These are phyloP conservation scores for Multifurca ochricompacta DNA, from an alignment of 768 basidiomycete genomes.

Conservation along the genomic window DNA sequence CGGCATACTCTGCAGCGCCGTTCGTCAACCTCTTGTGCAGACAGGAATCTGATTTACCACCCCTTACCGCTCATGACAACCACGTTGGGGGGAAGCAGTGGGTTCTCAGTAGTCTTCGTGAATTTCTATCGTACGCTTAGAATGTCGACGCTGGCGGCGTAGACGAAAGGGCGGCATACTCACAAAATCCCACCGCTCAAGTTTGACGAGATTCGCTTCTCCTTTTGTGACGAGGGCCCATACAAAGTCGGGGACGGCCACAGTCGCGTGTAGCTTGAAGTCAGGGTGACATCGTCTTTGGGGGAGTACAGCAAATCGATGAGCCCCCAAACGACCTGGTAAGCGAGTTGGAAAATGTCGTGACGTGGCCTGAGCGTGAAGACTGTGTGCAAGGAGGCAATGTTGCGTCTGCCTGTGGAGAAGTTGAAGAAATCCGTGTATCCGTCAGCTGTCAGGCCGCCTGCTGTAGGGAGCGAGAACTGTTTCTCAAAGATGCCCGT, in stretches of 20 bases:
- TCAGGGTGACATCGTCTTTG: slow-evolving; percentile 69
- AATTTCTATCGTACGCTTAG: slow-evolving; percentile 49
- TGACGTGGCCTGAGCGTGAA: slow-evolving; percentile 77
- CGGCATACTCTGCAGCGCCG: slow-evolving; percentile 59
- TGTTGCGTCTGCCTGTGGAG: slow-evolving; percentile 76
- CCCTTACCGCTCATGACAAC: slow-evolving; percentile 67
- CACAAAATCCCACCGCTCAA: slow-evolving; percentile 82
- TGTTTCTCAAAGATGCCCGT: slow-evolving; percentile 52
- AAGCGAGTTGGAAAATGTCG: slow-evolving; percentile 61
- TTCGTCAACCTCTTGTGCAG: neutral
- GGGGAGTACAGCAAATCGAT: slow-evolving; percentile 70
- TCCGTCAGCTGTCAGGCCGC: slow-evolving; percentile 57
- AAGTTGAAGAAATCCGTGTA: slow-evolving; percentile 76
- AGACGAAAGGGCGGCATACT: slow-evolving; percentile 27
- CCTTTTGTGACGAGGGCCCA: slow-evolving; percentile 82
- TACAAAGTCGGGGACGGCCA: slow-evolving; percentile 56
- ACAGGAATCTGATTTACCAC: neutral
- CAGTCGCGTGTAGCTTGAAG: slow-evolving; percentile 55
- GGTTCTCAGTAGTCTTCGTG: slow-evolving; percentile 65
- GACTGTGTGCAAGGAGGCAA: slow-evolving; percentile 72
- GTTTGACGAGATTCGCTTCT: slow-evolving; percentile 60
- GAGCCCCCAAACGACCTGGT: slow-evolving; percentile 53
- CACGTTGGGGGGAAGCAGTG: slow-evolving; percentile 49
- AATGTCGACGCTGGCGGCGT: neutral
- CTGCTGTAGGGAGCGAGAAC: slow-evolving; percentile 61